Evolutionary conservation across 2,329 filamentous ascomycete genomes (phyloP).

Genomic region (Xylogone sp.): DNA sequence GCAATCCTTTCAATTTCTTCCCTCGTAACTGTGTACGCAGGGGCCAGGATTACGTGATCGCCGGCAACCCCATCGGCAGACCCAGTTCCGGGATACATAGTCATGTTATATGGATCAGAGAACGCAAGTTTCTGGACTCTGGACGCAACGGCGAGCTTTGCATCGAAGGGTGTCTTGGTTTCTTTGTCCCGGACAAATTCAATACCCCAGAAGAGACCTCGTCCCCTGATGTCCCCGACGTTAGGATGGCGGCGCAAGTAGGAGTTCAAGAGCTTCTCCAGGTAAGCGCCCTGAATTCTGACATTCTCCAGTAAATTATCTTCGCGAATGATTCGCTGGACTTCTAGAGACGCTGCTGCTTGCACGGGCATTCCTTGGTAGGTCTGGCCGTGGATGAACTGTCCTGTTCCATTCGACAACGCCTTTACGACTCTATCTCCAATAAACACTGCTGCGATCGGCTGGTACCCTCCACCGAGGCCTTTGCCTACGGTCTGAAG

Average conservation of each 20-base stretch:
- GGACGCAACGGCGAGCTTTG: constrained; percentile 38
- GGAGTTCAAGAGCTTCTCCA: constrained; percentile 41
- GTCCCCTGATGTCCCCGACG: constrained; percentile 59
- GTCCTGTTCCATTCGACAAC: constrained; percentile 19
- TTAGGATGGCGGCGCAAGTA: constrained; percentile 40
- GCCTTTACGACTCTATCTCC: constrained; percentile 45
- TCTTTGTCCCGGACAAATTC: constrained; percentile 50
- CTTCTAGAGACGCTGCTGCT: constrained; percentile 59
- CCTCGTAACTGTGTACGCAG: constrained; percentile 53
- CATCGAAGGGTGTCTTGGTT: constrained; percentile 45
- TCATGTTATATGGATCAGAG: constrained; percentile 42
- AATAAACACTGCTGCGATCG: constrained; percentile 58
- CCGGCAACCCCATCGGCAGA: constrained; percentile 51
- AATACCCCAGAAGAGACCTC: constrained; percentile 54
- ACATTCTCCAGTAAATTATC: constrained; percentile 58
- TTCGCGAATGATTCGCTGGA: constrained; percentile 54
- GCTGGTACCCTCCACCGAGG: constrained; percentile 59
- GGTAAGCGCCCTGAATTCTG: constrained; percentile 43
- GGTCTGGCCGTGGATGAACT: constrained; percentile 38
- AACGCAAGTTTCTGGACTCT: constrained; percentile 43
- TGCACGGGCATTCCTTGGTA: constrained; percentile 58
- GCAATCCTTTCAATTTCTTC: constrained; percentile 53
- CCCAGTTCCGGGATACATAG: constrained; percentile 56
- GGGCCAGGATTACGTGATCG: constrained; percentile 60
- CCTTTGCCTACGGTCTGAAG: constrained; percentile 65